Base-by-base conservation (phyloP, 306 rosid species). In the Medicago arabica region DNA sequence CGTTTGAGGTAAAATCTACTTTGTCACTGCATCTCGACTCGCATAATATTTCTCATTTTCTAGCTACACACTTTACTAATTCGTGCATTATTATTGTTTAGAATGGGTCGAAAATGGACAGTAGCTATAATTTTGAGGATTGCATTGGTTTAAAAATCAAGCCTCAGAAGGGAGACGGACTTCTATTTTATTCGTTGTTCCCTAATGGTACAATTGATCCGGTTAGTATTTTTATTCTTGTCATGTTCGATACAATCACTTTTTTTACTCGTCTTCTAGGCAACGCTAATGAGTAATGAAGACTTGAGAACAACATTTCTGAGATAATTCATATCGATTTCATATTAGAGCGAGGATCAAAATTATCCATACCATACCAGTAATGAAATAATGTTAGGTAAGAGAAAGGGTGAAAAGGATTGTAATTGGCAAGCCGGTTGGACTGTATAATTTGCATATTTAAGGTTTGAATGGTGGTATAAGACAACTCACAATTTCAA, bases 141-240 rank as follows among this genome's bases (percentile, higher is more conserved):
- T 95, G 97, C 61, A 46, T 65, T 53, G 99, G 97, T 62, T 82
- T 95, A 72, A 89, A 67, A 80, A 96, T 95, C 84, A 89, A 78
- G 88, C 97, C 99, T 14, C 93, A 84, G 67, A 87, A 70, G 86
- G 99, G 98, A 58, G 98, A 92, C 60, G 99, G 96, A 18, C 88
- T 96, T 86, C 88, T 96, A 59, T 96, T 92, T 84, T 90, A 92
- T 81, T 89, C 98, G 2, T 25, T 90, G 82, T 78, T 84, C 39
- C 91, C 90, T 34, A 92, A 96, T 55, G 91, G 89, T 53, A 86
- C 98, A 79, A 85, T 90, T 67, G 98, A 96, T 82, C 85, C 43
- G 93, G 96, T 92, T 63, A 89, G 97, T 90, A 23, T 67, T 23
- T 67, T 34, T 60, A 77, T 75, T 72, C 54, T 40, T 8, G 31